Base-by-base conservation (phyloP, 2,329 filamentous ascomycete species). In the Trichoderma oligosporum region DNA sequence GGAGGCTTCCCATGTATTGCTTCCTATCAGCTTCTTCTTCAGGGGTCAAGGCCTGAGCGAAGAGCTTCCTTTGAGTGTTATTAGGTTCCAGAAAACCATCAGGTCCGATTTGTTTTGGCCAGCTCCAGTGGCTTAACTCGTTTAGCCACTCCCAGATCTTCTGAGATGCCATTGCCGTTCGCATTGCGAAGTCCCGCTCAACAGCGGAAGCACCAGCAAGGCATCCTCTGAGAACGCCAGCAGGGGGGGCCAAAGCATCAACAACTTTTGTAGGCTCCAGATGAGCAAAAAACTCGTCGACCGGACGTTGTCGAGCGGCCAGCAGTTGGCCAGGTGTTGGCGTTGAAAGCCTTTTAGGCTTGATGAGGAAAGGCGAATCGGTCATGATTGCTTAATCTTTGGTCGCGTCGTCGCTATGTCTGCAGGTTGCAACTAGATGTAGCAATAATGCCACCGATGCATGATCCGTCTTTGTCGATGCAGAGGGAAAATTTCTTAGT, bases 61-160 rank as follows among this genome's bases (percentile, higher is more conserved):
- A 71, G 25, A 74, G 60, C 61, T 71, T 76, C 63, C 71, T 73
- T 59, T 70, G 72, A 63, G 76, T 77, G 55, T 67, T 58, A 38
- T 67, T 63, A 9, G 80, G 78, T 61, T 73, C 68, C 64, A 82
- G 76, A 59, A 86, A 87, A 7, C 83, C 84, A 1, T 74, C 69
- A 2, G 80, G 76, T 36, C 78, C 78, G 12, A 71, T 72, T 4
- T 71, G 66, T 1, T 73, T 66, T 2, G 82, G 79, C 84, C 84
- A 85, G 1, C 75, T 70, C 84, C 83, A 85, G 42, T 73, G 68
- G 42, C 75, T 73, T 36, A 94, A 76, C 74, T 94, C 89, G n/a
- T 82, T 76, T 24, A 88, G 78, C 89, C 89, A 94, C 66, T 83
- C 80, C 70, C 86, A 81, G 61, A 94, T 83, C 61, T 82, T 84